Evolutionary conservation across 768 basidiomycete species (phyloP), one percentile per base, ranked within the genome.

Genomic region (Phanerochaete sordida): DNA sequence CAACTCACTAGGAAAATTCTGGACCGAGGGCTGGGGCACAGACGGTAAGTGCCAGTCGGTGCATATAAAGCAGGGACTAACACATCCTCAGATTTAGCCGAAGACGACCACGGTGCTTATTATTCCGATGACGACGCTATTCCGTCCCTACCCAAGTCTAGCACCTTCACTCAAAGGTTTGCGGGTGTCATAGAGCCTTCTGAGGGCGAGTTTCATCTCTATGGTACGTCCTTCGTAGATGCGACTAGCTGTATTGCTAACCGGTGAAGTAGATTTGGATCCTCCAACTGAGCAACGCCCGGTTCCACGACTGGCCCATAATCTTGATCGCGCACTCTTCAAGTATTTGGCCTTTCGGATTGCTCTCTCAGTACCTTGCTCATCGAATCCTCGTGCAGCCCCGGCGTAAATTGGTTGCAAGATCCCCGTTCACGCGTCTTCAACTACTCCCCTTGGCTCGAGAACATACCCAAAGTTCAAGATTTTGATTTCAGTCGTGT

Each of bases 401-500:
- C 90, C 4, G 91, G 92, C 11, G 88, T 95, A 0, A 91, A 94
- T 65, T 92, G 92, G 87, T 74, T 97, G 1, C 85, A 86, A 66
- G 94, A 98, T 68, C 91, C 93, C 0, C 80, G 90, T 19, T 90
- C 93, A 0, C 80, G 84, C 5, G 88, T 93, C 15, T 95, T 91
- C 74, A 95, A 95, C 68, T 98, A 93, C 69, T 72, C 85, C 0
- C 83, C 86, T 3, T 83, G 80, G 68, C 75, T 97, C 4, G 83
- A 91, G 72, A 71, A 73, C 1, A 82, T 99, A 48, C 93, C 95
- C 0, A 76, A 83, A 59, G 84, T 94, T 5, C 82, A 80, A 4
- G 86, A 94, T 48, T 98, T 98, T 67, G 93, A 87, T 7, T 97
- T 93, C 59, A 87, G 91, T 54, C 82, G 90, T 1, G 71, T 95